These are phyloP conservation scores for Penicillium coffeae DNA, from an alignment of 495 filamentous ascomycete genomes.

Conservation along the genomic window DNA sequence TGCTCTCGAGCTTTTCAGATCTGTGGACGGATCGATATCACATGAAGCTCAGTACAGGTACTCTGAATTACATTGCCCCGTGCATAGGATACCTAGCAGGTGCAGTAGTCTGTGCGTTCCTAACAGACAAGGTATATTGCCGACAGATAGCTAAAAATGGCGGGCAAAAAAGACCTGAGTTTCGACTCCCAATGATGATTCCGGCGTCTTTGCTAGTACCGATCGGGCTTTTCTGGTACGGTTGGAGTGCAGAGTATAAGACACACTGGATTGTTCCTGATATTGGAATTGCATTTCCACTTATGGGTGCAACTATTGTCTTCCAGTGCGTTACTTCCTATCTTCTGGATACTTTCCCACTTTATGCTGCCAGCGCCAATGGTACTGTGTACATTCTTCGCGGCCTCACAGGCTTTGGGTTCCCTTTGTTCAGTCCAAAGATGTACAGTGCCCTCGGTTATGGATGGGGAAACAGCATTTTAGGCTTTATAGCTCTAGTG, in stretches of 20 bases:
- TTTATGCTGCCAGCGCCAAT: constrained; percentile 50
- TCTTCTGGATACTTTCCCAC: constrained; percentile 53
- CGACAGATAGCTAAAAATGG: constrained; percentile 6
- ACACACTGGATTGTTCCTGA: constrained; percentile 54
- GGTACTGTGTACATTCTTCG: constrained; percentile 43
- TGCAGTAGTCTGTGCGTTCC: constrained; percentile 41
- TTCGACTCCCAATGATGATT: constrained; percentile 13
- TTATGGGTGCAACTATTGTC: constrained; percentile 49
- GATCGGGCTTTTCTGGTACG: constrained; percentile 43
- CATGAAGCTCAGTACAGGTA: constrained; percentile 34
- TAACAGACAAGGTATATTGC: constrained; percentile 30
- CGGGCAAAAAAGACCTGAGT: constrained; percentile 15
- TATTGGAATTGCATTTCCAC: constrained; percentile 45
- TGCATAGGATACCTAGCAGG: constrained; percentile 56
- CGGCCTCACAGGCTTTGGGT: constrained; percentile 32
- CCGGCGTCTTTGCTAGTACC: constrained; percentile 7
- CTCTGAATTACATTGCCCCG: constrained; percentile 41
- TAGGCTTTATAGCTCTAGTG: constrained; percentile 41
- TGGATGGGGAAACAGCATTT: constrained; percentile 45
- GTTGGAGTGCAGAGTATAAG: constrained; percentile 32
- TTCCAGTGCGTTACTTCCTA: constrained; percentile 57
- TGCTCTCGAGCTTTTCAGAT: constrained; percentile 53
- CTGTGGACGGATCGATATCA: constrained; percentile 50
- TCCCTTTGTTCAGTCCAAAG: constrained; percentile 38
- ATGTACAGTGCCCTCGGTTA: constrained; percentile 32